Conservation (phyloP, 2,329 filamentous ascomycete species). For the Cercospora sp. region DNA sequence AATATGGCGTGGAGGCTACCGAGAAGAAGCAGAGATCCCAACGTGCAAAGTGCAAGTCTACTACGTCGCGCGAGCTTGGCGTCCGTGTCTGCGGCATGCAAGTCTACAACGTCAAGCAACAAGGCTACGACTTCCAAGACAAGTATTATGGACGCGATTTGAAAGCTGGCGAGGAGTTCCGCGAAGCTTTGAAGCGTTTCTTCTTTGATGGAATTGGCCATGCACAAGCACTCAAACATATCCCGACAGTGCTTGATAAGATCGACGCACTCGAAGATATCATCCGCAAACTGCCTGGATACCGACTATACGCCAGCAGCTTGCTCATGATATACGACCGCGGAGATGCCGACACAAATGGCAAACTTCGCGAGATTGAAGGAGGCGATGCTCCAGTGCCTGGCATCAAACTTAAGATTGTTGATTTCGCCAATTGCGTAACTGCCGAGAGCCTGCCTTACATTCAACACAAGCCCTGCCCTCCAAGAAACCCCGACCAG, state of each 20-base stretch:
- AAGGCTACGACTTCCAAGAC: constrained; percentile 92
- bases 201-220: constrained; percentile 86
- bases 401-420: constrained; percentile 86
- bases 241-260: constrained; percentile 83
- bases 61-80: constrained; percentile 86
- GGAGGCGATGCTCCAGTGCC: constrained; percentile 21
- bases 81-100: constrained; percentile 95
- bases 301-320: constrained; percentile 93
- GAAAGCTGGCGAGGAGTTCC: constrained; percentile 84
- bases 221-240: constrained; percentile 77
- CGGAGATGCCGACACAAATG: constrained; percentile 58
- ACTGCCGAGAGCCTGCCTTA: constrained; percentile 74
- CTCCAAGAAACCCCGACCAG: constrained; percentile 75
- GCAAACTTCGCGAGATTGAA: constrained; percentile 37
- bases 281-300: constrained; percentile 74
- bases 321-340: constrained; percentile 95
- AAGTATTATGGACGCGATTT: constrained; percentile 94
- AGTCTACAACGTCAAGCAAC: constrained; percentile 83
- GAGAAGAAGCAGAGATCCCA: constrained; percentile 94
- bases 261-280: constrained; percentile 80
- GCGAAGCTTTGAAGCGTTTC: constrained; percentile 82
- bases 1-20: constrained; percentile 89
- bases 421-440: constrained; percentile 97
- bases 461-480: constrained; percentile 56
- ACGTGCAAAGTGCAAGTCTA: constrained; percentile 85